These are phyloP conservation scores for Aspergillus hiratsukae DNA, from an alignment of 2,329 filamentous ascomycete species.

Conservation along the genomic window DNA sequence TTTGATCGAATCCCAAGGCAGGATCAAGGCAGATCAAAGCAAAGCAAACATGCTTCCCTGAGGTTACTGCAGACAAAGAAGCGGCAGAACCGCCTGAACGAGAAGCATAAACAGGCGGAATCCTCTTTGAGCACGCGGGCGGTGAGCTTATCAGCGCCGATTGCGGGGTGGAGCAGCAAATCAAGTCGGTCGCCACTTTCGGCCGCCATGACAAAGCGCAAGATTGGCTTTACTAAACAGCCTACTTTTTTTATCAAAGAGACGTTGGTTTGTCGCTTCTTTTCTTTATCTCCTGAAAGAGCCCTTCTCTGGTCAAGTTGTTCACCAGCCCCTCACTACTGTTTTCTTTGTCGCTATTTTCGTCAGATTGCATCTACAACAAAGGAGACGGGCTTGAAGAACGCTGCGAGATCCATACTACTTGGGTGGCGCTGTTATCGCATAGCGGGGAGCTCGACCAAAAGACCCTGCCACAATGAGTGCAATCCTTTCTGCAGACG, in stretches of 20 bases:
- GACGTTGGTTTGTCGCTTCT: not conserved
- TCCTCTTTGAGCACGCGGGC: conserved; percentile 9
- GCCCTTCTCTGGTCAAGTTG: not conserved
- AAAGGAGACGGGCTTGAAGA: not conserved
- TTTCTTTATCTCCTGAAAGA: not conserved
- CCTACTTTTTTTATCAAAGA: not conserved
- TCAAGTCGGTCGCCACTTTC: not conserved
- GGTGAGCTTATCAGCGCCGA: conserved; percentile 28
- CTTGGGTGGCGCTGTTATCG: conserved; percentile 2
- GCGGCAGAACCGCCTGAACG: not conserved
- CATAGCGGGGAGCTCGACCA: conserved; percentile 10
- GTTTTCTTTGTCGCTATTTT: not conserved
- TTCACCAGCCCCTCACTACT: not conserved
- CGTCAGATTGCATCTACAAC: not conserved
- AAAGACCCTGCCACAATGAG: conserved; percentile 62
- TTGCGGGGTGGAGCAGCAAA: conserved; percentile 8
- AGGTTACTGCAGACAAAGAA: not conserved
- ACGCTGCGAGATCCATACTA: not conserved
- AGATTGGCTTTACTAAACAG: not conserved
- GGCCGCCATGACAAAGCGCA: not conserved
- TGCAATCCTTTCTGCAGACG: conserved; percentile 92
- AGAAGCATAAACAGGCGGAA: not conserved
- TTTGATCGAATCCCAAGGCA: not conserved
- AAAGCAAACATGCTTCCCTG: not conserved
- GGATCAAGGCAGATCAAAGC: not conserved